These are phyloP conservation scores for Rhodomyrtus psidioides DNA, from an alignment of 441 rosid species.

Conservation along the genomic window DNA sequence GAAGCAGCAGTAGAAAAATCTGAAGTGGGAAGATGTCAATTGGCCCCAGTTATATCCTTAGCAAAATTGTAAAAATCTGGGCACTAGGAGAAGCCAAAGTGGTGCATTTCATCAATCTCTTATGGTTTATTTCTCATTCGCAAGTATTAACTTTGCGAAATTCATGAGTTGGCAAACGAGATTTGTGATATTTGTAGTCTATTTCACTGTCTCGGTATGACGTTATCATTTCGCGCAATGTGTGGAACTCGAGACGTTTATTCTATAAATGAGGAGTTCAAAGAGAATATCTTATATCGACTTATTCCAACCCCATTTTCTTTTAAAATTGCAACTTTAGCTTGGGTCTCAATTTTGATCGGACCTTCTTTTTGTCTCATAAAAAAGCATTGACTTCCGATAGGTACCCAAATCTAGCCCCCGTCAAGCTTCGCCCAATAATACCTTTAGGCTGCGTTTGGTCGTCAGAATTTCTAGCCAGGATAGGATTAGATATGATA, in stretches of 20 bases:
- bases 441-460: neutral
- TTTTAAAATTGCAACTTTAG: neutral
- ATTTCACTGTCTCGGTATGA: neutral
- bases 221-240: accelerated
- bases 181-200: neutral
- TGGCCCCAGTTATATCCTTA: neutral
- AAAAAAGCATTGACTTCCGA: neutral
- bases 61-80: neutral
- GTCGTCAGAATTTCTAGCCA: too few species aligned
- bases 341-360: neutral
- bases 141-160: neutral
- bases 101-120: neutral
- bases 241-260: neutral
- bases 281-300: neutral
- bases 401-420: neutral
- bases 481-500: too few species aligned
- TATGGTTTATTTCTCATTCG: neutral
- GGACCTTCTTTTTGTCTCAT: neutral
- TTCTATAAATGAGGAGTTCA: neutral
- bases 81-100: neutral
- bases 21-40: neutral
- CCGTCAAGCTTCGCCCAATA: neutral
- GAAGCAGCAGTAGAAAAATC: neutral
- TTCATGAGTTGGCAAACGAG: neutral
- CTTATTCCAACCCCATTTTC: neutral